Base-by-base conservation (phyloP, 2,329 filamentous ascomycete species). In the Paecilomyces formosus region DNA sequence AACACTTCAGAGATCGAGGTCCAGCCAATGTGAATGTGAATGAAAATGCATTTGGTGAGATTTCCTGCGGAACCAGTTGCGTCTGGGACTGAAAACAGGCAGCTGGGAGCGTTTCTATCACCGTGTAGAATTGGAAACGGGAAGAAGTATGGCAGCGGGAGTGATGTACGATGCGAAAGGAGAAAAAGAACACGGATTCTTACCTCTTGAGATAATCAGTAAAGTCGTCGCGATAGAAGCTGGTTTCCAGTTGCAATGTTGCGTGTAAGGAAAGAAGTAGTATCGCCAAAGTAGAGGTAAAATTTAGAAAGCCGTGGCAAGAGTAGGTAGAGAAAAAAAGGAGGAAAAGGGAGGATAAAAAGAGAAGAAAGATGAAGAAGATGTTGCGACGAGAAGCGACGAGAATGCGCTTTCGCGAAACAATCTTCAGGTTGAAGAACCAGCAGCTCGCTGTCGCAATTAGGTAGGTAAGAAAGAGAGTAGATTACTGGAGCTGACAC, bases 271-370 rank as follows among this genome's bases (percentile, higher is more conserved):
- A 28, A 57, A 54, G 51, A 26, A 56, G 50, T 35, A 39, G 50
- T 33, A 57, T 50, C 39, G 30, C 30, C 5, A 50, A 58, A 54
- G 55, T 59, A 51, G 52, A 59, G 56, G 57, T 55, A 59, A 62
- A 59, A 57, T 55, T 54, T 62, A 54, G 62, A 58, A 56, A 57
- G 60, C 59, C 59, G 62, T 60, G 62, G 58, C 21, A 18, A 24
- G 33, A 26, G 33, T 21, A 45, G 56, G 54, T 45, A 60, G 55
- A 58, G 56, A 60, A 56, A 53, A 53, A 51, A 15, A 22, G 55
- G 58, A 55, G 58, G 55, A 52, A 49, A 15, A 22, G 57, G 33
- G 55, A 56, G 61, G 26, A 58, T 54, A 9, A 53, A 6, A 26
- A 26, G 24, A 26, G 24, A 26, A 35, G 39, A 18, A 22, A 58